Percentiles rank a stretch among this genome's conserved stretches.
Evolutionary conservation across 2,329 filamentous ascomycete genomes (phyloP).

Genomic region (Blastomyces emzantsi): DNA sequence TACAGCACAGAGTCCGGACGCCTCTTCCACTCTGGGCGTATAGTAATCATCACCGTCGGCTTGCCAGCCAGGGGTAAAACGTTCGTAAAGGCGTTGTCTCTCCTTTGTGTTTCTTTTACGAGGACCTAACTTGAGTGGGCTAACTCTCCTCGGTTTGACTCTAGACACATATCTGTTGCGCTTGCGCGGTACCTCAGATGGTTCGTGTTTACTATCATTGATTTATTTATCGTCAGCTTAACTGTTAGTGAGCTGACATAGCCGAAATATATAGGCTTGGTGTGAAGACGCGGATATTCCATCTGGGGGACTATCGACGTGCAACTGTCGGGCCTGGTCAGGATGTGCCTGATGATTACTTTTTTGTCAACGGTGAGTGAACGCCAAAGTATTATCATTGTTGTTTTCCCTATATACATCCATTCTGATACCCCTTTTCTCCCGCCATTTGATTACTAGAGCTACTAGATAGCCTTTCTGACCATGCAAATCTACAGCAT

Average conservation of each 20-base stretch:
- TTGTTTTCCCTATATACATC: not conserved
- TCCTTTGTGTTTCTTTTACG: not conserved
- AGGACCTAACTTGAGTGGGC: not conserved
- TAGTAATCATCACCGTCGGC: slow-evolving; percentile 95
- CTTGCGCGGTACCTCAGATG: slow-evolving; percentile 90
- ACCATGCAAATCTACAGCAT: slow-evolving; percentile 42
- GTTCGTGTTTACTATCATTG: slow-evolving; percentile 36
- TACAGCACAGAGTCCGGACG: slow-evolving; percentile 98
- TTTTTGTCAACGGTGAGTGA: slow-evolving; percentile 68
- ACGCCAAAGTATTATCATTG: not conserved
- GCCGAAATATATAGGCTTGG: slow-evolving; percentile 56
- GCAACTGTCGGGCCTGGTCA: slow-evolving; percentile 77
- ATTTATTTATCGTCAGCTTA: not conserved
- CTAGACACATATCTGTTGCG: slow-evolving; percentile 86
- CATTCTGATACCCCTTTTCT: not conserved
- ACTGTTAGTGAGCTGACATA: slow-evolving; percentile 13
- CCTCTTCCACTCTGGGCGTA: slow-evolving; percentile 92
- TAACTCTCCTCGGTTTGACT: slow-evolving; percentile 3
- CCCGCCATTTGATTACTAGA: not conserved
- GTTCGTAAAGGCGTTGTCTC: slow-evolving; percentile 40
- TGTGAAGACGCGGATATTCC: slow-evolving; percentile 96
- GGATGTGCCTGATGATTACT: slow-evolving; percentile 92
- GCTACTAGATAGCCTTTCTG: not conserved
- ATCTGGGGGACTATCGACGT: slow-evolving; percentile 90
- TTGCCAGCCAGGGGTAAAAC: slow-evolving; percentile 94